These are phyloP conservation scores for Ploettnerulaceae sp. DNA, from an alignment of 2,329 filamentous ascomycete genomes.

Conservation along the genomic window DNA sequence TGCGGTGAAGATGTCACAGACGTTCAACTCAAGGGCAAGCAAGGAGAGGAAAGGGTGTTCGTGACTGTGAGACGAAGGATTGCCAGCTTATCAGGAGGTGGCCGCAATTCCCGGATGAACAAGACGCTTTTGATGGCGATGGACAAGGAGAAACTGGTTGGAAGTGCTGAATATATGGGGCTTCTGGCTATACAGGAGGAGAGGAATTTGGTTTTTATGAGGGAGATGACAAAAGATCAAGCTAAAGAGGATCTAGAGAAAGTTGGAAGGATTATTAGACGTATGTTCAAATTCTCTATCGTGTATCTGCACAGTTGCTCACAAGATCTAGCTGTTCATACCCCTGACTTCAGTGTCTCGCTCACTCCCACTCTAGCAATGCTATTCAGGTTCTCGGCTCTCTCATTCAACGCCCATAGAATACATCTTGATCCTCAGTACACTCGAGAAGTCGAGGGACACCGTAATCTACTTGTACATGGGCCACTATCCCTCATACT, in stretches of 20 bases:
- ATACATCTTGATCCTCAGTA: constrained; percentile 81
- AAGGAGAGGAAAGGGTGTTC: constrained; percentile 31
- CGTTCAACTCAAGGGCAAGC: constrained; percentile 33
- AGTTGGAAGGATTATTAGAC: constrained; percentile 23
- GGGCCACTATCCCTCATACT: constrained; percentile 77
- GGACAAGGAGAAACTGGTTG: background rate
- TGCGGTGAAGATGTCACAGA: constrained; percentile 45
- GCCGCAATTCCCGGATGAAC: background rate
- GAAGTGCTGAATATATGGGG: background rate
- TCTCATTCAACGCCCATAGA: constrained; percentile 86
- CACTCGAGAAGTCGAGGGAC: constrained; percentile 65
- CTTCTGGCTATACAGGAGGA: constrained; percentile 46
- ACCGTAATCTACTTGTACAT: constrained; percentile 74
- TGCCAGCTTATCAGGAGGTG: background rate
- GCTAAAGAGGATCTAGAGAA: constrained; percentile 18
- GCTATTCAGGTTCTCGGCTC: constrained; percentile 84
- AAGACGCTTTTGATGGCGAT: background rate
- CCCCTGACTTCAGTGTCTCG: constrained; percentile 49
- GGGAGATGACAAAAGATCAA: constrained; percentile 31
- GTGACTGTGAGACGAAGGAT: constrained; percentile 30
- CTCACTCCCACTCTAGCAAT: constrained; percentile 65
- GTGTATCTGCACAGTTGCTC: constrained; percentile 5
- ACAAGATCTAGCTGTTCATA: constrained; percentile 18
- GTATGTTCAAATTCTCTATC: constrained; percentile 21
- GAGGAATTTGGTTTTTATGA: constrained; percentile 61